Evolutionary conservation across 305 asterid genomes (phyloP), one percentile per base, ranked within the genome.

Genomic region (Solanum hybrid): DNA sequence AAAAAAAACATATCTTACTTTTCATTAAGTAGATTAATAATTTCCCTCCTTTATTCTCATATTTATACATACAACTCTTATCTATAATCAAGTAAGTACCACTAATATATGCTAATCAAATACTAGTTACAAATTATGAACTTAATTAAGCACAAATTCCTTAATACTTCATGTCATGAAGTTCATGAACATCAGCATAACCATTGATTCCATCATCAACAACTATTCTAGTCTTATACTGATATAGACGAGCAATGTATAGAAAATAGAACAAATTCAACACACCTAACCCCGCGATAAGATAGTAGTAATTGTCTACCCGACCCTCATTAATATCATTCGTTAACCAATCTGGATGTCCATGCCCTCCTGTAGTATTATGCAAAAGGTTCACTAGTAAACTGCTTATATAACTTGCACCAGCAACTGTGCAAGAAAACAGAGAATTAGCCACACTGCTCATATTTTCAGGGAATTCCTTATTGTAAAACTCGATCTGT

Each of bases 401-500:
- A 1, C 90, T 92, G 18, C 99, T 96, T 1, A 97, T 22, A n/a
- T 97, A 97, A 76, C 87, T 95, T 0, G 98, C 96, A 16, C 97
- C 98, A 0, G 96, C 98, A 92, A 79, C 89, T 0, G 99, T 94
- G 18, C 94, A 89, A 1, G 98, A 95, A 37, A 96, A 95, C 89
- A 97, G 57, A 14, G 99, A 97, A 64, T 97, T 97, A 0, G 99
- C 99, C 90, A 97, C 71, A 22, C 99, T 96, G 7, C 94, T 93
- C 98, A 97, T 95, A 75, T 90, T 94, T 69, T 96, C 98, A 0
- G 99, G 99, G 28, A 96, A 96, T 91, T 97, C 99, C 90, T 93
- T 96, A 89, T 96, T 95, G 75, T 94, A 96, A n/a, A 97, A 94
- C 92, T 97, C 99, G 5, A 96, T 95, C 74, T 97, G 99, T 0